Percentiles rank a stretch among this genome's conserved stretches.
Conservation (phyloP, 225 moss, liverwort and hornwort genomes). For the Neckera pumila region DNA sequence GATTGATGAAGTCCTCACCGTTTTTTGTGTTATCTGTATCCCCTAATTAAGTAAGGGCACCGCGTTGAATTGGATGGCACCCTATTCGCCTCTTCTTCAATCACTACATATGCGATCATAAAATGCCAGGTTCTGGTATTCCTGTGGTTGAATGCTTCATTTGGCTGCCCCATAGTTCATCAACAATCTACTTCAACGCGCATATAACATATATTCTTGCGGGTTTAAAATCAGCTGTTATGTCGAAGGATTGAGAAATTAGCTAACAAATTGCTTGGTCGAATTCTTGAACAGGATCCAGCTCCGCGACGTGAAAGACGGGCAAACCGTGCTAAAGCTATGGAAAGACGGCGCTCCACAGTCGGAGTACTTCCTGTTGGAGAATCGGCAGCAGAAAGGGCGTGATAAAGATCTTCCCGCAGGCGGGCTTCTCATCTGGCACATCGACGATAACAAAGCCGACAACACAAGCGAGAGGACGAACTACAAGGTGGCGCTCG, state of each 20-base stretch:
- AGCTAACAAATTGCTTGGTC: neutral
- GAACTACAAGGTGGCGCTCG: constrained; percentile 31
- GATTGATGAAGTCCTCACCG: neutral
- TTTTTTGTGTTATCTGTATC: neutral
- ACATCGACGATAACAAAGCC: constrained; percentile 15
- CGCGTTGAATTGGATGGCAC: neutral
- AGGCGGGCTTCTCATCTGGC: constrained; percentile 21
- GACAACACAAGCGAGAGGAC: constrained; percentile 15
- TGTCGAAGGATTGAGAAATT: neutral
- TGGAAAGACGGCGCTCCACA: constrained; percentile 21
- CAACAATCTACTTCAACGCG: too few species aligned
- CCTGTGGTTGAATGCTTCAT: neutral
- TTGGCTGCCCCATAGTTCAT: neutral
- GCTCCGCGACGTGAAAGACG: constrained; percentile 18
- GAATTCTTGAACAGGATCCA: neutral
- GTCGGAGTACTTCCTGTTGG: constrained; percentile 29
- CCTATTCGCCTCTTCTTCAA: too few species aligned
- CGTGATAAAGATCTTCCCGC: constrained; percentile 23
- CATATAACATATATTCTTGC: too few species aligned
- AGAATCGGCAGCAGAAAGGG: constrained; percentile 31
- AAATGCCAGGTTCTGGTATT: neutral
- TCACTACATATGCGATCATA: too few species aligned
- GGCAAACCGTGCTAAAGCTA: constrained; percentile 7
- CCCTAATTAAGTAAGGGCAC: too few species aligned
- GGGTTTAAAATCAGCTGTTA: neutral